Evolutionary conservation across 495 filamentous ascomycete species (phyloP).

Genomic region (Chaetomium tenue): DNA sequence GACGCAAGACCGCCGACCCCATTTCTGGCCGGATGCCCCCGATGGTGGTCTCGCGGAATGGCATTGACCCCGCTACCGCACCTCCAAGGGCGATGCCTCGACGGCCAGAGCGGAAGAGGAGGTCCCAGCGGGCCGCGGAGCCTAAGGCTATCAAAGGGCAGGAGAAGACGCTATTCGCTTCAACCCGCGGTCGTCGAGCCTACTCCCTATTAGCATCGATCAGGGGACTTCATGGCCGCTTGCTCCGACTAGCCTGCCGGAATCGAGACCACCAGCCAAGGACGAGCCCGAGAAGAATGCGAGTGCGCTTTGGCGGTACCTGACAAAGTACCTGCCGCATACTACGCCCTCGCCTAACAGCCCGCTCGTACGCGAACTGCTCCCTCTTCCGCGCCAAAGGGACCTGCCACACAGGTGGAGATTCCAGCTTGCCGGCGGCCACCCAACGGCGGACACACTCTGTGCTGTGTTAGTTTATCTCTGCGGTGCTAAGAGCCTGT

Average conservation of each 20-base stretch:
- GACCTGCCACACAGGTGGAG: constrained; percentile 19
- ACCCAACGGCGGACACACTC: constrained; percentile 1
- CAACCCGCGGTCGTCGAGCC: background rate
- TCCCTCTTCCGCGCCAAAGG: constrained; percentile 1
- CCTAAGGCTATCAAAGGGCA: background rate
- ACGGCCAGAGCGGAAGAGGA: constrained; percentile 8
- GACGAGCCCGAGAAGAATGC: too few relatives aligned
- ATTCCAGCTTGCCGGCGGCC: constrained; percentile 5
- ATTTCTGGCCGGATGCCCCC: constrained; percentile 15
- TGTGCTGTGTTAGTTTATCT: constrained; percentile 21
- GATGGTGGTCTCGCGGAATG: constrained; percentile 22
- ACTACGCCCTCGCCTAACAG: background rate
- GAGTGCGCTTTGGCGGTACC: background rate
- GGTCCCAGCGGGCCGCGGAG: background rate
- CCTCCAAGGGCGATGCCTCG: constrained; percentile 18
- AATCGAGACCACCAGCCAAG: background rate
- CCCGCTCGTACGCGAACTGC: constrained; percentile 8
- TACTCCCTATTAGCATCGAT: background rate
- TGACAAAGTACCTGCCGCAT: background rate
- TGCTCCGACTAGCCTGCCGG: too few relatives aligned
- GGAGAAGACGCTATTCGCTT: background rate
- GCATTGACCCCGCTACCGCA: constrained; percentile 12
- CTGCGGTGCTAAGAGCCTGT: background rate
- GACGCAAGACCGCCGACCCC: constrained; percentile 7
- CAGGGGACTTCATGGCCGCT: too few relatives aligned